Evolutionary conservation across 2,329 filamentous ascomycete genomes (phyloP), one percentile per base, ranked within the genome.

Genomic region (Botrytis deweyae): DNA sequence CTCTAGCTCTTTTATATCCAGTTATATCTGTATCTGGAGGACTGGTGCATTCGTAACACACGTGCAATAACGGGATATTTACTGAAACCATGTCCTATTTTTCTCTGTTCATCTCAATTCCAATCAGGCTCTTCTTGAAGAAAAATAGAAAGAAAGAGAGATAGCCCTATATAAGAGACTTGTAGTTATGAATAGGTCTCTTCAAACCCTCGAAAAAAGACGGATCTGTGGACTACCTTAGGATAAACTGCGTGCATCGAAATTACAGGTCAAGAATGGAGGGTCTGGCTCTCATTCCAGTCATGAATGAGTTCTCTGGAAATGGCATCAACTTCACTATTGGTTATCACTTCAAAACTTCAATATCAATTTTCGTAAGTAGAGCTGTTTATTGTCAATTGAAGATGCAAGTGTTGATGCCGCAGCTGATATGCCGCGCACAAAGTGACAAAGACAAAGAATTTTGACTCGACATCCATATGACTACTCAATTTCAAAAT

Each of bases 321-420:
- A 33, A 33, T 33, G 33, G 33, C 33, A 33, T 33, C 12, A 55
- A 0, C 4, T 55, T 7, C 49, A 16, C 5, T 55, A 16, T 7
- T 7, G 25, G 12, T 55, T 55, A 5, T 7, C 3, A n/a, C 8
- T 55, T n/a, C 5, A 16, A 55, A 3, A 7, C 1, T 16, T 7
- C 8, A 0, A 2, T n/a, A n/a, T 7, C 5, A 1, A 7, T 16
- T 55, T 6, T 12, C 3, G 1, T 7, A 5, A 7, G 4, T 1
- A 55, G 7, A 55, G 12, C 4, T 52, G 25, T 6, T 55, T 1
- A n/a, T n/a, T 7, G 25, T 16, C 25, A 55, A 55, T n/a, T n/a
- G 3, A 14, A 7, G 6, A n/a, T n/a, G 12, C 12, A 14, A 6
- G 1, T n/a, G 4, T n/a, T 55, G 12, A 16, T 55, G 12, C 25